phyloP scores from a whole-genome alignment of 768 basidiomycete genomes.

The Lactarius hatsudake region DNA sequence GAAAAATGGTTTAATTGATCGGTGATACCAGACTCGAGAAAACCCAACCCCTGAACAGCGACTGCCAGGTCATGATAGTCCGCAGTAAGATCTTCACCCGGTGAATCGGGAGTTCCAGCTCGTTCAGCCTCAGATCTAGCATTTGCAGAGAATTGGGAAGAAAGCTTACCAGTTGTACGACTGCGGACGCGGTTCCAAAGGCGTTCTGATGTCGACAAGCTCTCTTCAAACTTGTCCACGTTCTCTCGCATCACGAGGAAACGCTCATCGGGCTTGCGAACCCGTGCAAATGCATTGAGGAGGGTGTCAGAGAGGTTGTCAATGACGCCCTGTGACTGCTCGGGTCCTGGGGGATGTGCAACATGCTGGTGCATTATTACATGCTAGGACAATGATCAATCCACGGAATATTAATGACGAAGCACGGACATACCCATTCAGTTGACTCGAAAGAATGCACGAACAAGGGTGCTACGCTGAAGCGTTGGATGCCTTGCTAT shows the following conservation, averaged over 20 bases:
- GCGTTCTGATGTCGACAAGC: slow-evolving; percentile 76
- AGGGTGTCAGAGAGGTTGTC: slow-evolving; percentile 96
- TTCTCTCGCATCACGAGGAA: slow-evolving; percentile 89
- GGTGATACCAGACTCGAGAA: slow-evolving; percentile 97
- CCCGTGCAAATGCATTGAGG: slow-evolving; percentile 91
- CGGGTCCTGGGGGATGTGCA: slow-evolving; percentile 87
- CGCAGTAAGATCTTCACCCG: slow-evolving; percentile 88
- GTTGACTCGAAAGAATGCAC: slow-evolving; percentile 94
- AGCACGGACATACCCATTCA: slow-evolving; percentile 79
- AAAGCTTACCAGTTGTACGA: slow-evolving; percentile 80
- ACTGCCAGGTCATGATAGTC: slow-evolving; percentile 98
- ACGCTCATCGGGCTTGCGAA: slow-evolving; percentile 95
- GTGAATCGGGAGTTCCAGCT: slow-evolving; percentile 71
- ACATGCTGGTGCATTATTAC: slow-evolving; percentile 97
- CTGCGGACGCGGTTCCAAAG: slow-evolving; percentile 74
- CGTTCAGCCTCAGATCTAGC: slow-evolving; percentile 75
- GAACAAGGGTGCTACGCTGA: slow-evolving; percentile 85
- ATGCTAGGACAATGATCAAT: slow-evolving; percentile 49
- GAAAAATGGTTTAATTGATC: slow-evolving; percentile 97
- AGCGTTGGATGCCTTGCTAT: slow-evolving; percentile 92
- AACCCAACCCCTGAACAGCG: slow-evolving; percentile 94
- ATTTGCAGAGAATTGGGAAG: slow-evolving; percentile 31
- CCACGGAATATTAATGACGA: slow-evolving; percentile 20
- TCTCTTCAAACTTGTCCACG: slow-evolving; percentile 96
- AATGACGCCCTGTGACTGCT: slow-evolving; percentile 74